Evolutionary conservation across 306 rosid species (phyloP), one percentile per base, ranked within the genome.

Genomic region (Quercus variabilis): DNA sequence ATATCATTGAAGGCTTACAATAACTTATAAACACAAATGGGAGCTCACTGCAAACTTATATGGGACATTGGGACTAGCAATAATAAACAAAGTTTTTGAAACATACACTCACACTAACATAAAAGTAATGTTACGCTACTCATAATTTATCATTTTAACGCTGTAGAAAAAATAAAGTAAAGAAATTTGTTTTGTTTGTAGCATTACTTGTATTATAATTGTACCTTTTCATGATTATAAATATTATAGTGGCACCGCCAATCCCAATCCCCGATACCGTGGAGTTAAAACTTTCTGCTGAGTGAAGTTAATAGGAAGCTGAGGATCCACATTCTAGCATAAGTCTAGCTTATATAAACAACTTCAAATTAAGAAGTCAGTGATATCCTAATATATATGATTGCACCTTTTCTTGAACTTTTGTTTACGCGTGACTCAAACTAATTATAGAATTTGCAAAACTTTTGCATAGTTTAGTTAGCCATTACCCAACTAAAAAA

Each of bases 361-460:
- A 59, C 67, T 59, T 23, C 19, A 41, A 41, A 41, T 41, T 59
- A 71, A 78, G 86, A 76, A 82, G 85, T 81, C 83, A 67, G 83
- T 74, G 68, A 81, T 73, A 78, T 73, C 46, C 65, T 55, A 75
- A 80, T 41, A 41, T 41, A 41, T 41, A 41, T 80, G 68, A 80
- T 81, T 77, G 83, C 63, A 21, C 79, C 59, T 80, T 82, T 83
- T 51, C 64, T 78, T 59, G 71, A 85, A 76, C 90, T 80, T 83
- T 84, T 82, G 72, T 69, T 74, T 80, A 69, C 91, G 97, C 97
- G 91, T 92, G 97, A 81, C 60, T 58, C 31, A 65, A 41, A 73
- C 71, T 75, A 79, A 79, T 82, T 86, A 84, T 82, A 41, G 28
- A 82, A 83, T 76, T 74, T 31, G 35, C 52, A 6, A 26, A 80